These are phyloP conservation scores for Ceratocystis destructans DNA, from an alignment of 2,329 filamentous ascomycete genomes.

Conservation along the genomic window DNA sequence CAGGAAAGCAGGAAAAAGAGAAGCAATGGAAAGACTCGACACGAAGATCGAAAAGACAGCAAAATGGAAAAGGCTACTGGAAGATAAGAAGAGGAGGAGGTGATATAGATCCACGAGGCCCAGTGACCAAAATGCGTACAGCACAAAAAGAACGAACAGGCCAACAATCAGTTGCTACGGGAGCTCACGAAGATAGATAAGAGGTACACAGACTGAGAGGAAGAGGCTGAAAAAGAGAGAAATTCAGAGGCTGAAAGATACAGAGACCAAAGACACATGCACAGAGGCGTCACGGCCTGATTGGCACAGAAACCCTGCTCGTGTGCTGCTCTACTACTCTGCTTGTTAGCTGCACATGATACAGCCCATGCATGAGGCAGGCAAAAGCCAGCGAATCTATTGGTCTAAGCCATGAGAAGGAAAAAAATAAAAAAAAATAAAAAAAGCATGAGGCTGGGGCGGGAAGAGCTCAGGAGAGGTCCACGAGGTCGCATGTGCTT, in stretches of 20 bases:
- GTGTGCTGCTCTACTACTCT: background rate
- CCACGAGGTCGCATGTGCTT: background rate
- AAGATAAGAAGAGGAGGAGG: too few relatives aligned
- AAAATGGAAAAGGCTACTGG: too few relatives aligned
- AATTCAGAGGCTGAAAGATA: background rate
- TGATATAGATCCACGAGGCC: too few relatives aligned
- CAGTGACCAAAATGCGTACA: background rate
- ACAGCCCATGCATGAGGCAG: background rate
- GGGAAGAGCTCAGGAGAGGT: background rate
- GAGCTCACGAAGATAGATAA: too few relatives aligned
- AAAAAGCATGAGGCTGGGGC: background rate
- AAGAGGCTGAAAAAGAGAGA: background rate
- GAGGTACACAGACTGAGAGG: background rate
- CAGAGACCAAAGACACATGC: background rate
- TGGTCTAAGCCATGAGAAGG: too few relatives aligned
- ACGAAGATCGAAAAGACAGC: background rate
- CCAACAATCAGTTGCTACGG: too few relatives aligned
- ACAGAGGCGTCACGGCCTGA: conserved; percentile 10
- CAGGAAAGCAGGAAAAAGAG: background rate
- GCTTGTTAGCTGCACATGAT: conserved; percentile 1
- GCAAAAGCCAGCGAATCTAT: background rate
- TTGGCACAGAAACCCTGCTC: conserved; percentile 1
- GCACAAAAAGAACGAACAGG: background rate
- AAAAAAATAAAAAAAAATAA: background rate
- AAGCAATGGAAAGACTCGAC: background rate